phyloP scores from a whole-genome alignment of 306 rosid species.

The Vicia villosa region DNA sequence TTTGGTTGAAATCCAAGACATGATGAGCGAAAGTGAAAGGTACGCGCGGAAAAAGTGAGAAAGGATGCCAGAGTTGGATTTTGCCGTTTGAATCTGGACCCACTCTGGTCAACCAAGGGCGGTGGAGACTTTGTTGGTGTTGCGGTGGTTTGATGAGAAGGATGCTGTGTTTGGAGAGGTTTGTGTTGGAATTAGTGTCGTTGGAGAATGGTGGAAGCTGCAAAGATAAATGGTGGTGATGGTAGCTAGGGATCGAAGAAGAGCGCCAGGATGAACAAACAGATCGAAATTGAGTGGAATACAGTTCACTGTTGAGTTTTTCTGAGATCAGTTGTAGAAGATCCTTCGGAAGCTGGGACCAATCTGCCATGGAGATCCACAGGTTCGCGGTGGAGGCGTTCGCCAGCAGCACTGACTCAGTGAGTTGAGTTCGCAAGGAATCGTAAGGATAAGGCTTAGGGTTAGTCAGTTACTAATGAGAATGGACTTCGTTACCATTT shows the following conservation, averaged over 20 bases:
- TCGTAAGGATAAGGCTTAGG: too few relatives aligned
- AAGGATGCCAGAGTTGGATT: constrained; percentile 26
- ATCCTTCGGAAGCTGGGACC: too few relatives aligned
- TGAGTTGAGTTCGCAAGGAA: too few relatives aligned
- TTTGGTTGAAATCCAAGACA: constrained; percentile 39
- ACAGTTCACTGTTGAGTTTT: too few relatives aligned
- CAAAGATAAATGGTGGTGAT: neutral
- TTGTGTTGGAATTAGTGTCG: too few relatives aligned
- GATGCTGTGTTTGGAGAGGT: constrained; percentile 26
- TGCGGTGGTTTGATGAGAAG: constrained; percentile 32
- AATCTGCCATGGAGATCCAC: too few relatives aligned
- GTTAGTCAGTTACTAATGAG: too few relatives aligned
- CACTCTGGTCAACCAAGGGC: constrained; percentile 35
- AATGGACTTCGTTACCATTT: too few relatives aligned
- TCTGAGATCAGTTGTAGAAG: too few relatives aligned
- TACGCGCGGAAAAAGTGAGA: neutral
- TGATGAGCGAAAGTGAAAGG: constrained; percentile 44
- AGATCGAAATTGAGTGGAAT: too few relatives aligned
- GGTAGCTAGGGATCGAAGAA: neutral
- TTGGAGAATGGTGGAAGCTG: neutral
- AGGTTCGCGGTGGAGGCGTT: too few relatives aligned
- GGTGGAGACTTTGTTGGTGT: neutral
- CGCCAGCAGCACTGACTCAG: too few relatives aligned
- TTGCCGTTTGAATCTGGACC: neutral
- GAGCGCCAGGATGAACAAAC: neutral